Evolutionary conservation across 2,329 filamentous ascomycete species (phyloP), one percentile per base, ranked within the genome.

Genomic region (Phoma sp.): DNA sequence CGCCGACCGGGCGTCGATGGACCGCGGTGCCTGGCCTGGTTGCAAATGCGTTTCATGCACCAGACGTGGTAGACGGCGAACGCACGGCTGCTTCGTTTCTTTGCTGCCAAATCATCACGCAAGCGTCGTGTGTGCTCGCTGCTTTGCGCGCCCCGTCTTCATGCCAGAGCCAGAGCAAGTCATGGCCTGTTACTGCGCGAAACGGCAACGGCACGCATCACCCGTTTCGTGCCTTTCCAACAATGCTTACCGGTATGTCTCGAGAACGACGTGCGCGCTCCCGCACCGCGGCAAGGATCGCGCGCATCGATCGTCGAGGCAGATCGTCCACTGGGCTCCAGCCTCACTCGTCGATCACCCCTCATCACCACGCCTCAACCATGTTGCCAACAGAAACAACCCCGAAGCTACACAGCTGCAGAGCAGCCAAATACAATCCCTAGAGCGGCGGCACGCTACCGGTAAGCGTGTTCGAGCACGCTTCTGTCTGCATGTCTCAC

Each of bases 61-160:
- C 59, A 55, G 40, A 24, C 49, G 50, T 37, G 44, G 45, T 58
- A 59, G 65, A 15, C 48, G 53, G 60, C 56, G 53, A 43, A 37
- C 37, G 58, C 59, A 62, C 60, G 55, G 53, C 65, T 65, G 64
- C 60, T 70, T 55, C 37, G 52, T 51, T 51, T 51, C 37, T 21
- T 41, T 51, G 52, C 61, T 71, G 67, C 62, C 70, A 73, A 71
- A 73, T 71, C 71, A 73, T 70, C 68, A 71, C 62, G 73, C 69
- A 47, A 57, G 70, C 69, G 62, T 67, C 69, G 50, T 15, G 32
- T 43, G 25, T 27, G 44, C 38, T 17, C 15, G 32, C 36, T 37
- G 46, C 43, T 43, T 22, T 50, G 40, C 31, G 19, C 36, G 35
- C 40, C 43, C 17, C 24, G 13, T 24, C 12, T 41, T 33, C 37